Percentiles rank a stretch among this genome's conserved stretches.
phyloP scores from a whole-genome alignment of 2,329 filamentous ascomycete species.

The Ceratocystis harringtonii region DNA sequence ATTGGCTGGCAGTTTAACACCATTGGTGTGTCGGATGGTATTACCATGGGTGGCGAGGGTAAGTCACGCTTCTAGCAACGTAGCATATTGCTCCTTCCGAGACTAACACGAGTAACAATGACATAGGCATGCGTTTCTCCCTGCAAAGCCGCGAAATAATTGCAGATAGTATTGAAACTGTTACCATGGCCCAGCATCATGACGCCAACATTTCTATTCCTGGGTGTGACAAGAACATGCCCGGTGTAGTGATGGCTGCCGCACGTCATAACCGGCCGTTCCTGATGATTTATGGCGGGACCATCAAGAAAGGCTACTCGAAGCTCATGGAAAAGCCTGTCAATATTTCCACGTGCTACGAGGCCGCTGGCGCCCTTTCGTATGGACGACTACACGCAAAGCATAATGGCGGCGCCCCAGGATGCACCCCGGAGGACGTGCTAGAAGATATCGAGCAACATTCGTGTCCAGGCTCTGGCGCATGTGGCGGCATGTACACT shows the following conservation, averaged over 20 bases:
- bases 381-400: conserved; percentile 65
- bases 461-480: conserved; percentile 51
- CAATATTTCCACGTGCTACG: conserved; percentile 81
- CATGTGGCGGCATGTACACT: conserved; percentile 80
- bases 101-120: not conserved
- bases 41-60: conserved; percentile 92
- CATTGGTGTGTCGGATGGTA: conserved; percentile 74
- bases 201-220: conserved; percentile 89
- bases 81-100: not conserved
- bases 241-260: conserved; percentile 78
- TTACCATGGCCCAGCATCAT: conserved; percentile 82
- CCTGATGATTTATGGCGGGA: conserved; percentile 89
- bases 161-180: conserved; percentile 83
- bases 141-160: conserved; percentile 85
- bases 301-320: conserved; percentile 77
- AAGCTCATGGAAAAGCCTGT: conserved; percentile 59
- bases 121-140: conserved; percentile 76
- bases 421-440: conserved; percentile 59
- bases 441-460: conserved; percentile 69
- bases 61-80: conserved; percentile 19
- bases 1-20: conserved; percentile 92
- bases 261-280: conserved; percentile 83
- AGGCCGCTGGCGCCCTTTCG: conserved; percentile 67
- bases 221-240: conserved; percentile 97
- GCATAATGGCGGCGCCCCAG: conserved; percentile 42